A percentile compares a stretch with the other conserved stretches of the same genome.
Conservation (phyloP, 345 rosid species). For the Aethionema arabicum region DNA sequence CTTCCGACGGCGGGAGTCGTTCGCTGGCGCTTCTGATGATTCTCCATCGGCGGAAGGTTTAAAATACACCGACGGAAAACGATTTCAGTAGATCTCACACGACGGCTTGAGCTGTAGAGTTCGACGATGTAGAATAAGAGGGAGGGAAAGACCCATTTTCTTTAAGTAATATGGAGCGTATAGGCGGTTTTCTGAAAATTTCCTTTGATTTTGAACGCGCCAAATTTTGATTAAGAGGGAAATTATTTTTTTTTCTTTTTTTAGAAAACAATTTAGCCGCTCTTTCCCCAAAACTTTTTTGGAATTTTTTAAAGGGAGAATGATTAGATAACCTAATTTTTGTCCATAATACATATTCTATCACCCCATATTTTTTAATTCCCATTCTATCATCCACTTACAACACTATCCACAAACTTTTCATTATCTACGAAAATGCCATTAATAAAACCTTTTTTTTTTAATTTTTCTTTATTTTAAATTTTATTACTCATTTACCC, state of each 20-base stretch:
- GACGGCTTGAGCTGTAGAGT: not conserved
- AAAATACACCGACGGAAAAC: not conserved
- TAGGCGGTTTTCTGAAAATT: constrained; percentile 15
- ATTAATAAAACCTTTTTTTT: no score
- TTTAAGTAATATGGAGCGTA: constrained; percentile 10
- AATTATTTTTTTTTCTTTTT: not conserved
- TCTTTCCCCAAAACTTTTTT: not conserved
- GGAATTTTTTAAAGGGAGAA: no score
- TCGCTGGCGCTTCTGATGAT: constrained; percentile 36
- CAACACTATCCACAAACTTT: no score
- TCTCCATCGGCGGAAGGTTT: constrained; percentile 41
- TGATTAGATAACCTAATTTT: no score
- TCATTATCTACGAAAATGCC: no score
- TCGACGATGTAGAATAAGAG: not conserved
- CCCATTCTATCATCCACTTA: no score
- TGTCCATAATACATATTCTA: no score
- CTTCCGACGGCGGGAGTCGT: constrained; percentile 31
- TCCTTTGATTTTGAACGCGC: constrained; percentile 20
- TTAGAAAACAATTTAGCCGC: not conserved
- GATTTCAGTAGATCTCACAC: not conserved
- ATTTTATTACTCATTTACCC: no score
- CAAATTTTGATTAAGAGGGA: constrained; percentile 32
- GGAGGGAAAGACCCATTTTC: not conserved
- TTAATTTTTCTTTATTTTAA: no score
- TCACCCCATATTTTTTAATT: no score